These are phyloP conservation scores for Dryas integrifolia DNA, from an alignment of 331 rosid species.

Conservation along the genomic window DNA sequence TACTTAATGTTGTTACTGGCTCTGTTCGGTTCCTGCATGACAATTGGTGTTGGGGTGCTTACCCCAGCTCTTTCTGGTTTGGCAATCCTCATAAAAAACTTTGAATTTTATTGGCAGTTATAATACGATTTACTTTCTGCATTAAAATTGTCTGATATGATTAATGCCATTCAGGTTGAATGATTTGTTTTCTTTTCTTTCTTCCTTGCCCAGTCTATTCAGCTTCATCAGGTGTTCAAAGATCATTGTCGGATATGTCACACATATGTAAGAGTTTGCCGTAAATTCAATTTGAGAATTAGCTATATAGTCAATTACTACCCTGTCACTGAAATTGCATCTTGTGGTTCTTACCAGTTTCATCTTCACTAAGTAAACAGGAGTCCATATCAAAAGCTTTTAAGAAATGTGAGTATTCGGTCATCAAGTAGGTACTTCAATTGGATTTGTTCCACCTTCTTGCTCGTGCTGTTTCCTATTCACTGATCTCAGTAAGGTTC, in stretches of 20 bases:
- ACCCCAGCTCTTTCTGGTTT: constrained; percentile 84
- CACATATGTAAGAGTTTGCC: constrained; percentile 43
- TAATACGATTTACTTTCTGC: constrained; percentile 5
- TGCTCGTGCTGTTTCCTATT: not conserved
- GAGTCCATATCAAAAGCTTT: constrained; percentile 37
- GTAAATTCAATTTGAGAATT: not conserved
- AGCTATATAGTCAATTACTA: not conserved
- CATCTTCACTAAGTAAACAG: constrained; percentile 29
- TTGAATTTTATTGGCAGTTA: constrained; percentile 4
- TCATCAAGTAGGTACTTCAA: constrained; percentile 5
- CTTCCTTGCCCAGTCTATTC: constrained; percentile 47
- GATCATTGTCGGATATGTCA: constrained; percentile 46
- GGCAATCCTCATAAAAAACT: constrained; percentile 1
- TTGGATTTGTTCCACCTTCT: not conserved
- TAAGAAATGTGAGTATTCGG: constrained; percentile 46
- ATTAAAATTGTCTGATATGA: not conserved
- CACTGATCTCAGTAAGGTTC: not conserved
- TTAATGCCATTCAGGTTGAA: constrained; percentile 2
- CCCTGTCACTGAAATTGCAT: constrained; percentile 21
- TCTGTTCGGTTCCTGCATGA: constrained; percentile 75
- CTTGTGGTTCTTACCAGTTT: constrained; percentile 46
- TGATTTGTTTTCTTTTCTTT: constrained; percentile 14
- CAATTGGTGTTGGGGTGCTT: constrained; percentile 70
- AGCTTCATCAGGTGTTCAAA: constrained; percentile 65
- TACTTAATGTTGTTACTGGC: constrained; percentile 64